phyloP scores from a whole-genome alignment of 2,329 filamentous ascomycete genomes.

The Xylaria sp. region DNA sequence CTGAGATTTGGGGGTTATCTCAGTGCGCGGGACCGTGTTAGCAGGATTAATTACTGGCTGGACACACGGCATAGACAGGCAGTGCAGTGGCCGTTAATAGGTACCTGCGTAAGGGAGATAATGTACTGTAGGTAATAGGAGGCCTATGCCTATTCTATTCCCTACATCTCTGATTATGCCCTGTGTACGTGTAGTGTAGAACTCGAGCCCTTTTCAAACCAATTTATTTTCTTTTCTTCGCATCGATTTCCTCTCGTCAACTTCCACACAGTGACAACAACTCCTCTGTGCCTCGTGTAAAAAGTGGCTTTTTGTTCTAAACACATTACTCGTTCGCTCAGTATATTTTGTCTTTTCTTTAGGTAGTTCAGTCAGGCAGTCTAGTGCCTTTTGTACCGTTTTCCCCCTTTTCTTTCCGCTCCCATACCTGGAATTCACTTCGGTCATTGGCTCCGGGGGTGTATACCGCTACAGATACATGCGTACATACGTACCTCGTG shows the following conservation, averaged over 20 bases:
- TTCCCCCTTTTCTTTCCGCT: neutral
- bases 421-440: conserved; percentile 18
- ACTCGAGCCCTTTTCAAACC: conserved; percentile 6
- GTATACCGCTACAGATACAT: conserved; percentile 17
- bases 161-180: neutral
- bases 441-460: conserved; percentile 22
- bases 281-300: neutral
- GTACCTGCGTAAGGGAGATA: conserved; percentile 15
- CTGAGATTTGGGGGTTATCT: neutral
- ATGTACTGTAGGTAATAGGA: conserved; percentile 28
- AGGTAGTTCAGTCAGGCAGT: conserved; percentile 18
- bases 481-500: conserved; percentile 22
- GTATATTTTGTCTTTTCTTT: conserved; percentile 25
- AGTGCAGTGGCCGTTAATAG: neutral
- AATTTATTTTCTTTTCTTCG: conserved; percentile 7
- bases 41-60: conserved; percentile 16
- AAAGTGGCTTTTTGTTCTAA: conserved; percentile 17
- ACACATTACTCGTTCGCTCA: conserved; percentile 24
- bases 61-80: neutral
- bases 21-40: conserved; percentile 24
- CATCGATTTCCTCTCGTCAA: conserved; percentile 17
- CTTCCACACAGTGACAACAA: neutral
- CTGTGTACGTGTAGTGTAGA: neutral
- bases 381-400: neutral
- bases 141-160: neutral